Evolutionary conservation across 2,329 filamentous ascomycete genomes (phyloP).

Genomic region (Diaporthe ilicicola): DNA sequence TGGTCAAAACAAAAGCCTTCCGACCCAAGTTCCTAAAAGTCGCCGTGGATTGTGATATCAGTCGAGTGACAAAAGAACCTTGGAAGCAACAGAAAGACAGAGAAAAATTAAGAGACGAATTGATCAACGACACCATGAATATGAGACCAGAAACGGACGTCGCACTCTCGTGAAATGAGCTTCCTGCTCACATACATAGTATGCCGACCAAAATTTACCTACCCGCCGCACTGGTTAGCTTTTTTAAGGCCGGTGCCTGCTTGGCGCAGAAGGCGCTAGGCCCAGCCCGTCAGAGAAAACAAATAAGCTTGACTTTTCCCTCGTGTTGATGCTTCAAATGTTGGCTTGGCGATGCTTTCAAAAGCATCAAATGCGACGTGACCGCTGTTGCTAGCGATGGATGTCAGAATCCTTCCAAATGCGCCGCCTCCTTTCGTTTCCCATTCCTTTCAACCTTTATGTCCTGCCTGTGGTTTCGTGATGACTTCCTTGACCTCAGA

Average conservation of each 20-base stretch:
- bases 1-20: not conserved
- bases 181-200: not conserved
- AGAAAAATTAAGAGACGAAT: not conserved
- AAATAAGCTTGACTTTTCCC: too few relatives aligned
- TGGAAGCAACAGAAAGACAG: not conserved
- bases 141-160: not conserved
- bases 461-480: not conserved
- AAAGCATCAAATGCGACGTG: not conserved
- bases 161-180: slow-evolving; percentile 5
- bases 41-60: not conserved
- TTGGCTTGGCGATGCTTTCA: too few relatives aligned
- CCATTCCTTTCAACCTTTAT: not conserved
- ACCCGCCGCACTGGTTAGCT: not conserved
- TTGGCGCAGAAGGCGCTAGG: not conserved
- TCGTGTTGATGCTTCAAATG: too few relatives aligned
- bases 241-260: not conserved
- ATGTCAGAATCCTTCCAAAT: not conserved
- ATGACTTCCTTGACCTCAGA: not conserved
- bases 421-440: not conserved
- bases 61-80: not conserved
- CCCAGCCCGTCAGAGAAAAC: not conserved
- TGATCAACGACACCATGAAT: not conserved
- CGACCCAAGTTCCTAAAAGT: not conserved
- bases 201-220: not conserved
- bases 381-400: not conserved